phyloP scores from a whole-genome alignment of 1,284 basidiomycete genomes.

The Sphagnurus paluster region DNA sequence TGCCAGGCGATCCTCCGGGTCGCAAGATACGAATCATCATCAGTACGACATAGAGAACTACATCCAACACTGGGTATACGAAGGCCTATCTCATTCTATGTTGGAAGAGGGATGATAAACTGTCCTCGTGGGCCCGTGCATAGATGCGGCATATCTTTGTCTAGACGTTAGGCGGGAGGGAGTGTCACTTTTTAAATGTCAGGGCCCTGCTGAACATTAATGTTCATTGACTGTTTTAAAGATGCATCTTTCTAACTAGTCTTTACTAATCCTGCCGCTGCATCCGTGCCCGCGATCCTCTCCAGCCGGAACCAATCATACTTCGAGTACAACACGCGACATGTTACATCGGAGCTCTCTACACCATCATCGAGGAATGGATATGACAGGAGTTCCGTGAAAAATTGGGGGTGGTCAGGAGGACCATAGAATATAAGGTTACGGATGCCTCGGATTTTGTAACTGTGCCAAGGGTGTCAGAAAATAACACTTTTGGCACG shows the following conservation, averaged over 20 bases:
- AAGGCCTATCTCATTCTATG: too few species aligned
- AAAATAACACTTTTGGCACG: background rate
- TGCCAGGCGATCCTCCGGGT: too few species aligned
- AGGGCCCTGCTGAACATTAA: too few species aligned
- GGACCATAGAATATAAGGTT: constrained; percentile 93
- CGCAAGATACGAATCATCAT: too few species aligned
- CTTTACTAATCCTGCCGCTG: constrained; percentile 47
- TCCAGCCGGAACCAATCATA: constrained; percentile 89
- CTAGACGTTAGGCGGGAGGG: too few species aligned
- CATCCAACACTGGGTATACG: too few species aligned
- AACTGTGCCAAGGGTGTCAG: constrained; percentile 44
- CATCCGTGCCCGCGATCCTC: constrained; percentile 70
- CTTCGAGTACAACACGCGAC: constrained; percentile 78
- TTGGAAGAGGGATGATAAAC: too few species aligned
- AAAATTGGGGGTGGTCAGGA: constrained; percentile 90
- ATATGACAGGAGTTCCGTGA: constrained; percentile 84
- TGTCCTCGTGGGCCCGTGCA: too few species aligned
- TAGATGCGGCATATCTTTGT: too few species aligned
- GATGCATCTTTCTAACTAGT: constrained; percentile 12
- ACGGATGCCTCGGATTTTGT: constrained; percentile 88
- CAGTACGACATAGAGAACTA: too few species aligned
- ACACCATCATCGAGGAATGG: constrained; percentile 83
- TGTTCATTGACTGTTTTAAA: too few species aligned
- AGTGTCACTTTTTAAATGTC: too few species aligned
- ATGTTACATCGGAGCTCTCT: constrained; percentile 80